Evolutionary conservation across 441 rosid species (phyloP), one percentile per base, ranked within the genome.

Genomic region (Erysimum pusillum): DNA sequence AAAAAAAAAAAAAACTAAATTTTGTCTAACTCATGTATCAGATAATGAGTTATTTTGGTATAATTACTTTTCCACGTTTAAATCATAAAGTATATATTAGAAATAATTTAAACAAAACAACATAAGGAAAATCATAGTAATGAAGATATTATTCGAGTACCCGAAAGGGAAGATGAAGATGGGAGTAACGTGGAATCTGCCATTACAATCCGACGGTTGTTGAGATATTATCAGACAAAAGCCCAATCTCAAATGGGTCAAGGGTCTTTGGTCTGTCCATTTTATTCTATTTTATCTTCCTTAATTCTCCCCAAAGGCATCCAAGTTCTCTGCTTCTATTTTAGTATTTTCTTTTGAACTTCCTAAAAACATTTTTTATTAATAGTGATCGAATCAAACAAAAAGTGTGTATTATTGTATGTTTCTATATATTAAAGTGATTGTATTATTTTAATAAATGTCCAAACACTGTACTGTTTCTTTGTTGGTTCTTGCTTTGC

Each of bases 141-240:
- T 66, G 22, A 49, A 71, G 74, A 78, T 78, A 60, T 78, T 66
- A 61, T 78, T 66, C 42, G 57, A 48, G 69, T 58, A 71, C 51
- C 36, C 12, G 3, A 58, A 65, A 38, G 11, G 8, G 38, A 35
- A 14, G 49, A 68, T 32, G 73, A 65, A 58, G 76, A 77, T 65
- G 56, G 56, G 65, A 65, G 73, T 42, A 59, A 41, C 69, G 51
- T 49, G 69, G 81, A 72, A 71, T 6, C 20, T 59, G 63, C 42
- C 14, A 17, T 18, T 65, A 57, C 46, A 71, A 52, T 77, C 73
- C 20, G 56, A 51, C 32, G 77, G 77, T 66, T 32, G 54, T 20
- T 67, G 38, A 78, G 74, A 41, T 39, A 57, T 11, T 18, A 48
- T 76, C 38, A 28, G 32, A 65, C 51, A 71, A 71, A 71, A 71